Evolutionary conservation across 371 early-diverging fungal genomes (phyloP).

Genomic region (Rhizomucor pusillus): DNA sequence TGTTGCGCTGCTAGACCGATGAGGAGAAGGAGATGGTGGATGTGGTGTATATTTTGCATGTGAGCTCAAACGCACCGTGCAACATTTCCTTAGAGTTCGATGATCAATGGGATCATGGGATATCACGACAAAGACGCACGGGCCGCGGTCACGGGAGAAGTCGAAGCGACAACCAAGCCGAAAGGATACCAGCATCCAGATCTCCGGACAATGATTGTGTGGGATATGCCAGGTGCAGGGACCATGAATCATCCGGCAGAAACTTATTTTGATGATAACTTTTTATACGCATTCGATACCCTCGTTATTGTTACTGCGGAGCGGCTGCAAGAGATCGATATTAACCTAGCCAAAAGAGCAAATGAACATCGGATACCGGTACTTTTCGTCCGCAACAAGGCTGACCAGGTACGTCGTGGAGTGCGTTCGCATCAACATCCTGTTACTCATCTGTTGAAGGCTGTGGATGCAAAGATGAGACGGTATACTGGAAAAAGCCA

Average conservation of each 20-base stretch:
- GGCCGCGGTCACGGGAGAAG: conserved; percentile 41
- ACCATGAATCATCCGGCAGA: conserved; percentile 37
- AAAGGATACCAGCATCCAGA: conserved; percentile 43
- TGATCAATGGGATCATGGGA: conserved; percentile 47
- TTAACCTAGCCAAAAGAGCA: conserved; percentile 34
- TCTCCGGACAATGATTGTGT: conserved; percentile 36
- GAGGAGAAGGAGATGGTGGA: conserved; percentile 4
- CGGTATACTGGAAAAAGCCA: conserved; percentile 13
- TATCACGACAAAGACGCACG: conserved; percentile 29
- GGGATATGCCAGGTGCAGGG: conserved; percentile 54
- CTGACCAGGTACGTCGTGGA: conserved; percentile 40
- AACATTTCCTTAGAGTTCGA: conserved; percentile 28
- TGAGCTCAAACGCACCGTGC: too few species aligned
- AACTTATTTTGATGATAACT: conserved; percentile 49
- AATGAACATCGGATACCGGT: conserved; percentile 35
- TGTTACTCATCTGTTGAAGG: conserved; percentile 16
- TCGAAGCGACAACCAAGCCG: conserved; percentile 36
- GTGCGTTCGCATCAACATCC: too few species aligned
- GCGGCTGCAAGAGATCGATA: conserved; percentile 32
- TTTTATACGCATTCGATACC: conserved; percentile 45
- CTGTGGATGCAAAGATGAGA: conserved; percentile 31
- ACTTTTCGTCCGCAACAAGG: conserved; percentile 43
- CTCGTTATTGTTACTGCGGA: conserved; percentile 46
- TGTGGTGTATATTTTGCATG: background rate
- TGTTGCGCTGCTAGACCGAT: background rate